Evolutionary conservation across 163 green algal genomes (phyloP).

Genomic region (Scenedesmus sp.): DNA sequence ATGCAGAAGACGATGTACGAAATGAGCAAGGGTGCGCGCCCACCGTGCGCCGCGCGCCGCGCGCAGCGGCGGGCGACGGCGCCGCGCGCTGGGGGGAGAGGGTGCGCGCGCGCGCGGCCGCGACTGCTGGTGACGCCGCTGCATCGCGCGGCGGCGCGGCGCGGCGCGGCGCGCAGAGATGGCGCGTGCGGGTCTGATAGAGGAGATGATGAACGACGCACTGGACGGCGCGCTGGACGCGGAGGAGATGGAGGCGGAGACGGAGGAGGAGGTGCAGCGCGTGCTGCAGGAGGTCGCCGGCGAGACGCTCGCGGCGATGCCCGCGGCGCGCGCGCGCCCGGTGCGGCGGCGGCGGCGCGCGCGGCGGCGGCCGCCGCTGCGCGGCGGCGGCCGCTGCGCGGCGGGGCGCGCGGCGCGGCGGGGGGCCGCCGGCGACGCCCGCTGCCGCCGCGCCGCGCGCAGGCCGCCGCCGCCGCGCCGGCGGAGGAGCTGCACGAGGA

Average conservation of each 20-base stretch:
- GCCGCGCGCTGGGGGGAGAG: neutral
- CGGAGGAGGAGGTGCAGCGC: conserved; percentile 55
- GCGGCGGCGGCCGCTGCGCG: too few relatives aligned
- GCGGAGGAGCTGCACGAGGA: conserved; percentile 48
- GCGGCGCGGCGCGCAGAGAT: conserved; percentile 74
- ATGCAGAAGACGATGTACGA: conserved; percentile 87
- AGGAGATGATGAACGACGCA: conserved; percentile 89
- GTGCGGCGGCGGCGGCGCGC: neutral
- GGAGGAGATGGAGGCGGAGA: conserved; percentile 59
- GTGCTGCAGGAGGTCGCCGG: conserved; percentile 80
- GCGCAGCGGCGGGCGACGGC: conserved; percentile 85
- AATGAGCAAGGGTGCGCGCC: conserved; percentile 78
- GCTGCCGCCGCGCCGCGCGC: too few relatives aligned
- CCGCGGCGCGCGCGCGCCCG: conserved; percentile 46
- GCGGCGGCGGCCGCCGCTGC: neutral
- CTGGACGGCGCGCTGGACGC: conserved; percentile 56
- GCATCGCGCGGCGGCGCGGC: neutral
- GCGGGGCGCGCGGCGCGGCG: too few relatives aligned
- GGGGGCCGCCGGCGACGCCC: too few relatives aligned
- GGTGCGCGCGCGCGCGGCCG: neutral
- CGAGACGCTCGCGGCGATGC: conserved; percentile 70
- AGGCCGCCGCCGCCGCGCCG: conserved; percentile 19
- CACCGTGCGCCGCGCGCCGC: neutral
- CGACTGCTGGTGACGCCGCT: neutral
- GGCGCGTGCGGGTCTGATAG: conserved; percentile 92